Evolutionary conservation across 2,329 filamentous ascomycete genomes (phyloP), one percentile per base, ranked within the genome.

Genomic region (Colletotrichum eleusines): DNA sequence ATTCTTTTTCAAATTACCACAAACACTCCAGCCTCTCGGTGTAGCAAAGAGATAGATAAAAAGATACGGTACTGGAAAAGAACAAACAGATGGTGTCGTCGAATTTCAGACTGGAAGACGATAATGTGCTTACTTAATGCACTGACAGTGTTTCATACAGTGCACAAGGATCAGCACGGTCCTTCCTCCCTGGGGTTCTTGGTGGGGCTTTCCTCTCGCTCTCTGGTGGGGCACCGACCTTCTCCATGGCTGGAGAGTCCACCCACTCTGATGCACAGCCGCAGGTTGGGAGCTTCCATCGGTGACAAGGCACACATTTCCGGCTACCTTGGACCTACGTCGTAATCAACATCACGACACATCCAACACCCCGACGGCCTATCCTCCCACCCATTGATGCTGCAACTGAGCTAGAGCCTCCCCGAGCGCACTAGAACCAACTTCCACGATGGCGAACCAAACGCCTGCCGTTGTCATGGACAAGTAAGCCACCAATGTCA

Each of bases 401-500:
- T 54, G 46, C 57, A 63, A 35, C 50, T 48, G 33, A 67, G 38
- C 68, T 68, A 69, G 68, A 71, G 46, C 68, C 42, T 38, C 31
- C 16, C 50, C 53, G 59, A 73, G 71, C n/a, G 60, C 58, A 63
- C 60, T 59, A 50, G 23, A 44, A 62, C 44, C 55, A n/a, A 58
- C 57, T 65, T 58, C 28, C 57, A 62, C 50, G 33, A 99, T 99
- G 96, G 95, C 96, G 81, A 92, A 93, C 86, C 95, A 98, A 90
- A 98, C 96, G 81, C 96, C 96, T 79, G 96, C 96, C 93, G 96
- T 99, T 98, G 96, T 99, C 94, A 99, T 99, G 95, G 96, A 99
- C 96, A 99, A 99, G 96, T 98, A 92, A 85, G 94, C 89, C 78
- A 73, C 81, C 64, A 72, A 71, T 66, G 59, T 72, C 64, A 68